These are phyloP conservation scores for Rhypophila decipiens DNA, from an alignment of 495 filamentous ascomycete genomes.

Conservation along the genomic window DNA sequence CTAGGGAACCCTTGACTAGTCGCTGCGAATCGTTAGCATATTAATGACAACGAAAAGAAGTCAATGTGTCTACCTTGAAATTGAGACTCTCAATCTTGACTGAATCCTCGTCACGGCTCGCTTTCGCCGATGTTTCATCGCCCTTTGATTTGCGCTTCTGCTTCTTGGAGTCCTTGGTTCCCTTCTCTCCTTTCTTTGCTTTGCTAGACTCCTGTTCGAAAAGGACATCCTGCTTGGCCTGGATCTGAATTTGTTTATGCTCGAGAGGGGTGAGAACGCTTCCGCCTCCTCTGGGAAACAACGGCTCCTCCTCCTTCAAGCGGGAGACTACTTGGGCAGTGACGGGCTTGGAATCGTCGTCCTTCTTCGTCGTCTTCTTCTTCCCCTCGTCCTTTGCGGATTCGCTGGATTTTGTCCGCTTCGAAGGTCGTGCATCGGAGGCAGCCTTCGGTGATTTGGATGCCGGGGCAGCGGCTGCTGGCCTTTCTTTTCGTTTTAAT, in stretches of 20 bases:
- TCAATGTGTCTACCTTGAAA: constrained; percentile 92
- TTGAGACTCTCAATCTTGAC: constrained; percentile 80
- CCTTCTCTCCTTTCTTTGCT: constrained; percentile 37
- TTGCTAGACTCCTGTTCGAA: constrained; percentile 70
- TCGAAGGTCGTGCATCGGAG: constrained; percentile 35
- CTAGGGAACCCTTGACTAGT: constrained; percentile 71
- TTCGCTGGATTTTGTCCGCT: constrained; percentile 37
- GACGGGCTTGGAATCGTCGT: constrained; percentile 21
- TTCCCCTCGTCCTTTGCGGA: constrained; percentile 18
- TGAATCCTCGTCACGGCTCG: constrained; percentile 44
- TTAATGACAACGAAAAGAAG: too few relatives aligned
- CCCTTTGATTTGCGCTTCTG: constrained; percentile 51
- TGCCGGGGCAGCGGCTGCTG: constrained; percentile 25
- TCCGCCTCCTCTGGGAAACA: constrained; percentile 89
- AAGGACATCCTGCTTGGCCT: constrained; percentile 85
- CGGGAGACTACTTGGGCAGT: constrained; percentile 20
- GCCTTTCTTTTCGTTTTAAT: constrained; percentile 43
- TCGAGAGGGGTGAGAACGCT: constrained; percentile 89
- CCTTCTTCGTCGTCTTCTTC: constrained; percentile 15
- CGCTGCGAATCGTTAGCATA: constrained; percentile 55
- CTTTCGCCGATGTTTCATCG: constrained; percentile 33
- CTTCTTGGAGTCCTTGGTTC: constrained; percentile 36
- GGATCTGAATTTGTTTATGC: constrained; percentile 90
- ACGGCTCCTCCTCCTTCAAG: constrained; percentile 67
- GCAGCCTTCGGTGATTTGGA: constrained; percentile 19